Base-by-base conservation (phyloP, 495 filamentous ascomycete species). In the Talaromyces borbonicus region DNA sequence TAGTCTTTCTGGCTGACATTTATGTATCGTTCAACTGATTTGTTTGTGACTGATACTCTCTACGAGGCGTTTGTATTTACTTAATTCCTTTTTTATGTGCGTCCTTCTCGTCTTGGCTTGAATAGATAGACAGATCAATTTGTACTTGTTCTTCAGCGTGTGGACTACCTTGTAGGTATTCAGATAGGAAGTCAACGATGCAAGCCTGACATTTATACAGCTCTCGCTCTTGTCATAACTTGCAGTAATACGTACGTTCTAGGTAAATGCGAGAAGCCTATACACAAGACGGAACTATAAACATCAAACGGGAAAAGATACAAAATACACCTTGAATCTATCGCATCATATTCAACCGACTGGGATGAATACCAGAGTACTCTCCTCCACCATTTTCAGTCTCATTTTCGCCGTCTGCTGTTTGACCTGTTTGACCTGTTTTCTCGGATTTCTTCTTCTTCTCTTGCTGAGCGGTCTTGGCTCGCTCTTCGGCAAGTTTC, bases 401-500 rank as follows among this genome's bases (percentile, higher is more conserved):
- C 14, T 54, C 51, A 12, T 38, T 46, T 14, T 44, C 53, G 11
- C 46, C 43, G n/a, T 31, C 47, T 43, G 53, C 55, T 25, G 54
- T 47, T 49, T 53, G 15, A 6, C 12, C 27, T 30, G n/a, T n/a
- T n/a, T n/a, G n/a, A n/a, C n/a, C 22, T 35, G 48, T 63, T 7
- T 59, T 62, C 46, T 64, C 59, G 44, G n/a, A n/a, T 55, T 32
- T 47, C 43, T 41, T 49, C 41, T 61, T 71, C 67, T 53, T 72
- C 49, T 69, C 68, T 49, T 72, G 66, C 46, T 76, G 66, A 57
- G 73, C 71, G 4, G 60, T 57, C 49, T 77, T 78, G 38, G 74
- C 72, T 32, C 90, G 75, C 71, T 95, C 79, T 52, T 93, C 87
- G 50, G 85, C 75, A 20, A 97, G 72, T 68, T 89, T 90, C 54